phyloP scores from a whole-genome alignment of 352 stramenopile genomes.

The Elongisporangium anandrum region DNA sequence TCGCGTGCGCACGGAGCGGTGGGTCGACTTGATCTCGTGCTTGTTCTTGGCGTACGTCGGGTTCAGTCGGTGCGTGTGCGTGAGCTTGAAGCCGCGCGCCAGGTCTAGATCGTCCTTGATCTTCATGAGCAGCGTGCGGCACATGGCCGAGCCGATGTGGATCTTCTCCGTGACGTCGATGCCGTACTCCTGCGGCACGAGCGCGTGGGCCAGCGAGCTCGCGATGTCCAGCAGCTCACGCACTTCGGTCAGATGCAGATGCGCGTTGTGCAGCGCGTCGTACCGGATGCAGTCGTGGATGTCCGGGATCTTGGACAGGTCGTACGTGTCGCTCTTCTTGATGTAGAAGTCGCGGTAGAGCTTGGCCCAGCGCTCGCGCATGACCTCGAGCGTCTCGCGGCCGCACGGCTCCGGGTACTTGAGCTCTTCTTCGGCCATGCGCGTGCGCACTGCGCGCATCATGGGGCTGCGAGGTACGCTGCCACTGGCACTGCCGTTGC shows the following conservation, averaged over 20 bases:
- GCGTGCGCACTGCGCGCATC: slow-evolving; percentile 5
- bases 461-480: slow-evolving; percentile 9
- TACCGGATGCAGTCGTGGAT: slow-evolving; percentile 98
- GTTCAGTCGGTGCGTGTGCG: slow-evolving; percentile 78
- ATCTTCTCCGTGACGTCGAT: slow-evolving; percentile 87
- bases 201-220: slow-evolving; percentile 87
- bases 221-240: slow-evolving; percentile 94
- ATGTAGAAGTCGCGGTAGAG: slow-evolving; percentile 96
- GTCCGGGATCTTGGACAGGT: slow-evolving; percentile 97
- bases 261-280: slow-evolving; percentile 97
- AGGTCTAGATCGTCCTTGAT: slow-evolving; percentile 86
- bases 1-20: slow-evolving; percentile 95
- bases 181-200: slow-evolving; percentile 88
- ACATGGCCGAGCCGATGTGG: slow-evolving; percentile 85
- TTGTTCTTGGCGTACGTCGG: slow-evolving; percentile 81
- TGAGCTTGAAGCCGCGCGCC: slow-evolving; percentile 59
- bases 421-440: slow-evolving; percentile 48
- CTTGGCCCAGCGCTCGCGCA: slow-evolving; percentile 91
- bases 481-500: slow-evolving; percentile 27
- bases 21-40: slow-evolving; percentile 87
- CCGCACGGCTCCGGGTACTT: slow-evolving; percentile 80
- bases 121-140: slow-evolving; percentile 83
- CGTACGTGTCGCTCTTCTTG: slow-evolving; percentile 90
- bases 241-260: slow-evolving; percentile 91
- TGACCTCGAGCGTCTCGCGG: slow-evolving; percentile 82